Conservation (phyloP, 177 flowering plant species). For the Vitis hybrid region DNA sequence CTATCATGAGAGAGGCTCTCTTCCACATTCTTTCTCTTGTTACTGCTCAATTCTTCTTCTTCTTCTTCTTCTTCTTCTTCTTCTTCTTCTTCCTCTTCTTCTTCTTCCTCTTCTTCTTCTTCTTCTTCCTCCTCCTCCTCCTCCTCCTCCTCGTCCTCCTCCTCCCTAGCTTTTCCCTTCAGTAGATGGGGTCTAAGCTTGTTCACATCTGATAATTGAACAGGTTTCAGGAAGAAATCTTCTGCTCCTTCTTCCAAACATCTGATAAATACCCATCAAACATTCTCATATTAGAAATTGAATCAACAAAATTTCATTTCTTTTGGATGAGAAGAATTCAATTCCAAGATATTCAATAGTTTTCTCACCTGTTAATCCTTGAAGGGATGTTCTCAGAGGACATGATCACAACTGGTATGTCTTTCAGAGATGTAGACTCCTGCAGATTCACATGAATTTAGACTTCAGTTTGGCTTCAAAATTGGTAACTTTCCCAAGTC, state of each 20-base stretch:
- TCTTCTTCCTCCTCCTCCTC: too few species aligned
- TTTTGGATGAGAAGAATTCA: neutral
- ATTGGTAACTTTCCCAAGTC: neutral
- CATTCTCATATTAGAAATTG: neutral
- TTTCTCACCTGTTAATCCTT: conserved; percentile 53
- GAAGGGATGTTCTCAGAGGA: conserved; percentile 83
- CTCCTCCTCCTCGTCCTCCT: neutral
- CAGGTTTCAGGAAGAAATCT: conserved; percentile 66
- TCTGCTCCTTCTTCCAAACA: conserved; percentile 76
- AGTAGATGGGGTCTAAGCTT: conserved; percentile 52
- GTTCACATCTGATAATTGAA: conserved; percentile 50
- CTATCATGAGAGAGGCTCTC: too few species aligned
- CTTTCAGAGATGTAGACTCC: conserved; percentile 59
- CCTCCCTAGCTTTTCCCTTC: conserved; percentile 28
- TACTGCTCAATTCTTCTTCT: too few species aligned
- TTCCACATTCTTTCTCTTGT: too few species aligned
- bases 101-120: too few species aligned
- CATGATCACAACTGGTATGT: conserved; percentile 81
- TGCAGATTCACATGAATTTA: conserved; percentile 17
- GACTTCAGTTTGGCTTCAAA: neutral
- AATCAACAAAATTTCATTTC: neutral
- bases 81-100: too few species aligned
- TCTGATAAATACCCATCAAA: conserved; percentile 23
- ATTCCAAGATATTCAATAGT: neutral
- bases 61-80: too few species aligned